Conservation (phyloP, 352 stramenopile species). For the Heterotrichella gracilis region DNA sequence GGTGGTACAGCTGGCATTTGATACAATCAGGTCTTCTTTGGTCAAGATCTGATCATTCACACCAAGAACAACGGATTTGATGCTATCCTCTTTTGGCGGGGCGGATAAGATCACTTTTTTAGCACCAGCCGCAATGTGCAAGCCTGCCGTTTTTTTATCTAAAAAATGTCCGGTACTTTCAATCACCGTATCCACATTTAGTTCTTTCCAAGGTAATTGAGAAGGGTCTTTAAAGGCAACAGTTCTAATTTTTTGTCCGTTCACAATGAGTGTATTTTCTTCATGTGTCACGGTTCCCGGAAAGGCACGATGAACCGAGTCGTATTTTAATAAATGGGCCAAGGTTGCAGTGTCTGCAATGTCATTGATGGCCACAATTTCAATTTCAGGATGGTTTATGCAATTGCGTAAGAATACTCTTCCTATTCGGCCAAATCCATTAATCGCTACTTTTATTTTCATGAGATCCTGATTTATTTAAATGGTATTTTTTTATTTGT, state of each 20-base stretch:
- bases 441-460: not conserved
- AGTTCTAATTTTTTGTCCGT: conserved; percentile 43
- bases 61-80: conserved; percentile 63
- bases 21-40: conserved; percentile 43
- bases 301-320: conserved; percentile 60
- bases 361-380: conserved; percentile 65
- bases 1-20: conserved; percentile 35
- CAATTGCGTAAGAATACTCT: not conserved
- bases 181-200: not conserved
- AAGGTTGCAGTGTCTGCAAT: conserved; percentile 76
- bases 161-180: not conserved
- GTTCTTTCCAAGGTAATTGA: not conserved
- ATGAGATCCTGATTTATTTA: not conserved
- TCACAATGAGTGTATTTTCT: conserved; percentile 46
- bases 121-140: conserved; percentile 48
- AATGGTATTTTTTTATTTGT: not conserved
- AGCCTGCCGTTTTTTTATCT: conserved; percentile 25
- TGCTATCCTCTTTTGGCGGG: conserved; percentile 42
- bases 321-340: conserved; percentile 54
- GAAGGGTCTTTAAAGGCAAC: not conserved
- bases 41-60: conserved; percentile 39
- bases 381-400: conserved; percentile 36
- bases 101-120: conserved; percentile 83
- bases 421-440: not conserved
- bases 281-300: conserved; percentile 41